phyloP scores from a whole-genome alignment of 129 eudicot genomes.

The Centella asiatica region DNA sequence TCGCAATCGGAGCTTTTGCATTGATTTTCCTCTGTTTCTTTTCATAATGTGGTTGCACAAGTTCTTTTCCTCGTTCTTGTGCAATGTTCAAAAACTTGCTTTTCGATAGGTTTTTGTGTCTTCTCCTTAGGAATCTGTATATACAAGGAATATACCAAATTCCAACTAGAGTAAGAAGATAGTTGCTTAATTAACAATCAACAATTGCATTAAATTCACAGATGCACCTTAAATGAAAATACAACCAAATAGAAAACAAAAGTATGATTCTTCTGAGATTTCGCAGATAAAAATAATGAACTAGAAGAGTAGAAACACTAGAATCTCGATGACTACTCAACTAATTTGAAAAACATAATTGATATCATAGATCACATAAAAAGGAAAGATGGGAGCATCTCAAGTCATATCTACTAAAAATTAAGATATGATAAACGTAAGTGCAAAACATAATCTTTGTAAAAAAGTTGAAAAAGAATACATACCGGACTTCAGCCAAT shows the following conservation, averaged over 20 bases:
- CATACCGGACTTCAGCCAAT: slow-evolving; percentile 80
- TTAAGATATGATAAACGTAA: neutral
- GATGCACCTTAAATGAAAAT: neutral
- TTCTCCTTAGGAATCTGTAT: slow-evolving; percentile 52
- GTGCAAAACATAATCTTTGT: neutral
- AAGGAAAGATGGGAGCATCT: too few species aligned
- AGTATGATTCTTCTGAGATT: neutral
- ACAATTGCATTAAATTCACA: neutral
- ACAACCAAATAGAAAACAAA: neutral
- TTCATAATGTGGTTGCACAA: slow-evolving; percentile 11
- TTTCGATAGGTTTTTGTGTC: slow-evolving; percentile 37
- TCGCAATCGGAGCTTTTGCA: slow-evolving; percentile 17
- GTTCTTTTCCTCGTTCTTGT: slow-evolving; percentile 17
- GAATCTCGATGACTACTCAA: too few species aligned
- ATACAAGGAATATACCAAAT: neutral
- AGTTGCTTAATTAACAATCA: neutral
- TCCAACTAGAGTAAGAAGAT: neutral
- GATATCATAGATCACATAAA: neutral
- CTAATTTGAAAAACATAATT: neutral
- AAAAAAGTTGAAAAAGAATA: neutral
- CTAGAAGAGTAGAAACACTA: neutral
- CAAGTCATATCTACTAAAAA: too few species aligned
- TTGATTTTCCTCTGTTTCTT: slow-evolving; percentile 22
- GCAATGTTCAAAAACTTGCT: slow-evolving; percentile 24
- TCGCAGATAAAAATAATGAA: neutral